Evolutionary conservation across 2,329 filamentous ascomycete genomes (phyloP).

Genomic region (Aspergillus clavatus): DNA sequence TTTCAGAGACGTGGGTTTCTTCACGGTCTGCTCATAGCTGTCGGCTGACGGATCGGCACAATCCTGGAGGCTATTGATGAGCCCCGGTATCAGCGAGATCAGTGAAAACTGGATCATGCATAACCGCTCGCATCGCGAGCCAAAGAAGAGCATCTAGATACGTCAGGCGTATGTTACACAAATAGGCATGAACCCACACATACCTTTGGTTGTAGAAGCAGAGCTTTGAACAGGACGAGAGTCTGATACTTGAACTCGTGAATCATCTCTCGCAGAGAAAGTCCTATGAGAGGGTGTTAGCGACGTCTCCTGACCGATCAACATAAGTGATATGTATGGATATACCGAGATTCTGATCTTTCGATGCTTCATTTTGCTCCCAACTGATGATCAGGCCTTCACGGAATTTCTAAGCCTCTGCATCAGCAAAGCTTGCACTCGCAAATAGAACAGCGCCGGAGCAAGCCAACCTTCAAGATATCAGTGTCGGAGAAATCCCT

Average conservation of each 20-base stretch:
- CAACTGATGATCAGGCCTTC: constrained; percentile 67
- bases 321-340: constrained; percentile 1
- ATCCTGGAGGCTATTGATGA: constrained; percentile 88
- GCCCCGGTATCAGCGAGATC: constrained; percentile 87
- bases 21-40: constrained; percentile 68
- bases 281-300: constrained; percentile 41
- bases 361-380: constrained; percentile 63
- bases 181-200: background rate
- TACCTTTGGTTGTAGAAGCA: constrained; percentile 91
- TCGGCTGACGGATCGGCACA: constrained; percentile 92
- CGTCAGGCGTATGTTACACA: constrained; percentile 11
- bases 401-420: constrained; percentile 67
- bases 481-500: constrained; percentile 86
- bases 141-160: constrained; percentile 90
- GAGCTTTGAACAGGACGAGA: constrained; percentile 86
- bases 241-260: constrained; percentile 95
- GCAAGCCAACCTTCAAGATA: constrained; percentile 64
- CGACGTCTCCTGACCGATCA: background rate
- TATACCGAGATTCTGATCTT: constrained; percentile 82
- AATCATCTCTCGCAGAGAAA: constrained; percentile 82
- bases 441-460: background rate
- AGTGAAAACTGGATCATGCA: constrained; percentile 99
- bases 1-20: constrained; percentile 75
- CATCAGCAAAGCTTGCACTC: constrained; percentile 11
- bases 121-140: constrained; percentile 87